These are phyloP conservation scores for Pythium pectinolyticum DNA, from an alignment of 352 stramenopile genomes.

Conservation along the genomic window DNA sequence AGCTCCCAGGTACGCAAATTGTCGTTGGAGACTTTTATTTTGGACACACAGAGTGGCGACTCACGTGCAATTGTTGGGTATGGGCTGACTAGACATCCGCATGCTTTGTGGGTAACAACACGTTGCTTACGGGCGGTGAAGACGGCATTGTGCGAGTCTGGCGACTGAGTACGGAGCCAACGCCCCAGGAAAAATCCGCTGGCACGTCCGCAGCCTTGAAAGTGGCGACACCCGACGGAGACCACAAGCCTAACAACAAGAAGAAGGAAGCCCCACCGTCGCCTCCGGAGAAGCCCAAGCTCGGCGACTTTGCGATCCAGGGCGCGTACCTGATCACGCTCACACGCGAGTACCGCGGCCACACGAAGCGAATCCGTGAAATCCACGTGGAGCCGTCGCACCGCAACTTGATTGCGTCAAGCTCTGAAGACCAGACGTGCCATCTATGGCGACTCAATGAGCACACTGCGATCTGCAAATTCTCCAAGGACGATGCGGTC, in stretches of 20 bases:
- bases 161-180: constrained; percentile 54
- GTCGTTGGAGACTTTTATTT: too few species aligned
- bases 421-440: constrained; percentile 75
- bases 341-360: constrained; percentile 70
- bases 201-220: constrained; percentile 45
- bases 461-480: constrained; percentile 53
- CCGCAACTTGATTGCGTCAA: constrained; percentile 76
- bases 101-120: constrained; percentile 79
- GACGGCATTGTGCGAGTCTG: constrained; percentile 81
- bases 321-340: constrained; percentile 54
- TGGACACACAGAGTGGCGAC: too few species aligned
- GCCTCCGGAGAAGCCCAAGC: constrained; percentile 38
- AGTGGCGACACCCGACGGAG: constrained; percentile 12
- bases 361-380: constrained; percentile 80
- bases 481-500: constrained; percentile 79
- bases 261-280: constrained; percentile 3
- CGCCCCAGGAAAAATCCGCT: constrained; percentile 38
- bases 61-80: too few species aligned
- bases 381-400: constrained; percentile 80
- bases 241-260: constrained; percentile 28
- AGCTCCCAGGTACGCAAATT: constrained; percentile 60
- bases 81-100: constrained; percentile 48
- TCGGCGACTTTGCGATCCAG: constrained; percentile 61
- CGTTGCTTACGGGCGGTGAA: constrained; percentile 79
- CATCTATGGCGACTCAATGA: constrained; percentile 82